Conservation (phyloP, 2,329 filamentous ascomycete species). For the Penicillium crustosum region DNA sequence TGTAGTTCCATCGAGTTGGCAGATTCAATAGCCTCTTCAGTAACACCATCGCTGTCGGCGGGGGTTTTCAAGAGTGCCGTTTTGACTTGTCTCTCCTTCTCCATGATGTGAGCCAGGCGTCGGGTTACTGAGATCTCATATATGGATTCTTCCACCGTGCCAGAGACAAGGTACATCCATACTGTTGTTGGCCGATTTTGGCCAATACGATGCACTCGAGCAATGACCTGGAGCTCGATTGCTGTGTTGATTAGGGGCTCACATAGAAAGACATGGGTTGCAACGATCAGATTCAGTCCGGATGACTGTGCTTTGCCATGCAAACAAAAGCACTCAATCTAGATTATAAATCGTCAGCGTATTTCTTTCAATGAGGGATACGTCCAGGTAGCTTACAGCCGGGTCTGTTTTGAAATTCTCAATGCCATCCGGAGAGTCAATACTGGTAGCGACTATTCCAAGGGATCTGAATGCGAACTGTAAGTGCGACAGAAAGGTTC, state of each 20-base stretch:
- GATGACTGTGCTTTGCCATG: slow-evolving; percentile 86
- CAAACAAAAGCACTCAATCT: slow-evolving; percentile 79
- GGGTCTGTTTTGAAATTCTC: slow-evolving; percentile 74
- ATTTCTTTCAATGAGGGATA: neutral
- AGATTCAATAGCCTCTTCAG: slow-evolving; percentile 68
- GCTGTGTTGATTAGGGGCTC: slow-evolving; percentile 93
- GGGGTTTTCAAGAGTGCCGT: slow-evolving; percentile 14
- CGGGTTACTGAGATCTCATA: slow-evolving; percentile 80
- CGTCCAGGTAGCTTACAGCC: slow-evolving; percentile 34
- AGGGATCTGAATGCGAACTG: slow-evolving; percentile 67
- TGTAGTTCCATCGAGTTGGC: slow-evolving; percentile 85
- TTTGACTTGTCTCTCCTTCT: slow-evolving; percentile 37
- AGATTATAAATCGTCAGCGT: slow-evolving; percentile 20
- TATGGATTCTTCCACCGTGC: slow-evolving; percentile 88
- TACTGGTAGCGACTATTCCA: slow-evolving; percentile 70
- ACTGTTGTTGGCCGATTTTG: slow-evolving; percentile 86
- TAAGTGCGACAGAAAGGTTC: slow-evolving; percentile 75
- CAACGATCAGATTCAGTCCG: slow-evolving; percentile 87
- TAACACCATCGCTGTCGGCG: slow-evolving; percentile 28
- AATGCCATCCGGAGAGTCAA: slow-evolving; percentile 69
- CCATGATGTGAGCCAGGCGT: slow-evolving; percentile 73
- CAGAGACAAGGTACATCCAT: slow-evolving; percentile 90
- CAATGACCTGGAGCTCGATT: slow-evolving; percentile 91
- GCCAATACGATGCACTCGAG: slow-evolving; percentile 90
- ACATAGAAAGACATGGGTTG: slow-evolving; percentile 90